Evolutionary conservation across 1,139 yeast genomes (phyloP).

Genomic region (Hansenula lynferdii): DNA sequence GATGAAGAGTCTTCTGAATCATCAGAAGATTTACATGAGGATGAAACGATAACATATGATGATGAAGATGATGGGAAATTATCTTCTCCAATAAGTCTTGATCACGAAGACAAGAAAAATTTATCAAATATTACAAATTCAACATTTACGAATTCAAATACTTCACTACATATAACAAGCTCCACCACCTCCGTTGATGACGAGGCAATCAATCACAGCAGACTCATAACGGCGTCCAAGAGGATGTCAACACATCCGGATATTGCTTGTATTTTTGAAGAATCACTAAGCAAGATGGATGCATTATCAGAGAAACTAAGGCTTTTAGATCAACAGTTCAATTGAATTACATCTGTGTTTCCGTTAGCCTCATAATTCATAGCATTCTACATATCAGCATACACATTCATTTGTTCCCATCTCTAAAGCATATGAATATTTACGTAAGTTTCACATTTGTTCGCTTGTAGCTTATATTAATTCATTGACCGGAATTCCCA

Average conservation of each 20-base stretch:
- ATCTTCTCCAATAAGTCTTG: conserved; percentile 17
- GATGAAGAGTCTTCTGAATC: conserved; percentile 17
- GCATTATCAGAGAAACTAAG: conserved; percentile 25
- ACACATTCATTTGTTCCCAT: too few relatives aligned
- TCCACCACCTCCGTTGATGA: conserved; percentile 15
- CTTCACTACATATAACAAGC: conserved; percentile 12
- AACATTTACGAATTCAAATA: conserved; percentile 16
- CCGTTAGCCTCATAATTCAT: too few relatives aligned
- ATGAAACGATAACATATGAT: conserved; percentile 9
- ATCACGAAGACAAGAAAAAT: conserved; percentile 8
- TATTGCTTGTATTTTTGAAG: conserved; percentile 43
- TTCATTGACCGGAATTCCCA: too few relatives aligned
- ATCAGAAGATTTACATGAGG: conserved; percentile 5
- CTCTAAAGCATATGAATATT: too few relatives aligned
- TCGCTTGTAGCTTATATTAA: too few relatives aligned
- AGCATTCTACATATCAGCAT: too few relatives aligned
- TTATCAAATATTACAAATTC: conserved; percentile 13
- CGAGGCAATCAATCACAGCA: too few relatives aligned
- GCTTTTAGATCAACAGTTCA: conserved; percentile 8
- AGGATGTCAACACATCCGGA: conserved; percentile 30
- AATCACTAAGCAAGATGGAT: conserved; percentile 44
- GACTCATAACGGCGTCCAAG: neutral
- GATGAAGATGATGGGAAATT: conserved; percentile 9
- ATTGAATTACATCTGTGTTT: too few relatives aligned
- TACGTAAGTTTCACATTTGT: too few relatives aligned